Percentiles rank a stretch among this genome's conserved stretches.
Conservation (phyloP, 202 grass and related monocot species). For the Elaeis oleifera region DNA sequence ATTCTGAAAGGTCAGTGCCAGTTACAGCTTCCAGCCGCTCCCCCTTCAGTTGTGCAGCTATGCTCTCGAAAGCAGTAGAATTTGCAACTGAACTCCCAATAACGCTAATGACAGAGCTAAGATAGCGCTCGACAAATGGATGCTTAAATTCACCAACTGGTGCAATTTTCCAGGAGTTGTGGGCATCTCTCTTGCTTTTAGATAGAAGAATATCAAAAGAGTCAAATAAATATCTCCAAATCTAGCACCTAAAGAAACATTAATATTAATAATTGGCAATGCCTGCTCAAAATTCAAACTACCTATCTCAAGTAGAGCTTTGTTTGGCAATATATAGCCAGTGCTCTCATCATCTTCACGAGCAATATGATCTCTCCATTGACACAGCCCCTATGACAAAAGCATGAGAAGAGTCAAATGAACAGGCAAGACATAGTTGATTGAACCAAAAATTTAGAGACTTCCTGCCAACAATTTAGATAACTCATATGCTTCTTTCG, state of each 20-base stretch:
- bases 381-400: conserved; percentile 55
- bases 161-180: conserved; percentile 54
- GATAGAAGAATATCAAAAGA: conserved; percentile 23
- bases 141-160: conserved; percentile 50
- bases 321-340: conserved; percentile 95
- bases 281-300: conserved; percentile 17
- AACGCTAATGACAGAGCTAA: conserved; percentile 36
- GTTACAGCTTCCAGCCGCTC: conserved; percentile 47
- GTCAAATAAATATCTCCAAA: conserved; percentile 21
- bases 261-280: no score
- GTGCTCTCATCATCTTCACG: conserved; percentile 87
- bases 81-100: conserved; percentile 56
- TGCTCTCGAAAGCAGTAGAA: conserved; percentile 58
- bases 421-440: no score
- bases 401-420: neutral
- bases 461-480: no score
- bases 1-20: no score
- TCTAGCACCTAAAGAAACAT: conserved; percentile 10
- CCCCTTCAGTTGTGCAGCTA: conserved; percentile 56
- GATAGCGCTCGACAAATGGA: conserved; percentile 45
- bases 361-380: conserved; percentile 81
- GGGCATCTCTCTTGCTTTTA: conserved; percentile 84
- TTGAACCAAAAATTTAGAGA: no score
- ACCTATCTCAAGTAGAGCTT: conserved; percentile 80
- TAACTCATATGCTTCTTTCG: no score